Evolutionary conservation across 139 green algal species (phyloP).

Genomic region (Tetradesmus obliquus): DNA sequence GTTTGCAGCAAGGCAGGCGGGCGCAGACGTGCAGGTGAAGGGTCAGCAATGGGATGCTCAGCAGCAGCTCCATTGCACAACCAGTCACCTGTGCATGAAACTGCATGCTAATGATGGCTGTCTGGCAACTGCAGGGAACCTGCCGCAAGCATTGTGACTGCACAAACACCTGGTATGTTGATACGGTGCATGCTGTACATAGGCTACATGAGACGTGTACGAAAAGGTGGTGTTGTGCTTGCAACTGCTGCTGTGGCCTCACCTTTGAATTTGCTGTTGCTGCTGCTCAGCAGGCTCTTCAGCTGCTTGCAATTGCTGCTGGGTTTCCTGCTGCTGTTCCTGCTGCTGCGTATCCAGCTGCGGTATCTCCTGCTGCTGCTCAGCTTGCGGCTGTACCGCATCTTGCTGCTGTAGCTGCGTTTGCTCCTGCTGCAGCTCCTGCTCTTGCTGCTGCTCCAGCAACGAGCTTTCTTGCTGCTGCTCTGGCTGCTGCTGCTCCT

Average conservation of each 20-base stretch:
- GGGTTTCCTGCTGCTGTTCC: constrained; percentile 22
- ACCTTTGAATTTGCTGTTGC: constrained; percentile 2
- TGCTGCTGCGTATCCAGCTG: background rate
- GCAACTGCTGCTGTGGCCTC: background rate
- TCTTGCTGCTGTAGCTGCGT: background rate
- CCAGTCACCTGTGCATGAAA: background rate
- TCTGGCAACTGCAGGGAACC: background rate
- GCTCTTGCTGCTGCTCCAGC: constrained; percentile 13
- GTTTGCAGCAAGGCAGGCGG: background rate
- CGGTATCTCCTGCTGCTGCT: background rate
- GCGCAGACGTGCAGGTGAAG: background rate
- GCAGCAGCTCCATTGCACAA: background rate
- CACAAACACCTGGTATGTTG: background rate
- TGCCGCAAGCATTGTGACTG: background rate
- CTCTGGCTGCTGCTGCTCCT: background rate
- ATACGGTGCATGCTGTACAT: too few relatives aligned
- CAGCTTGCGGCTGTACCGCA: background rate
- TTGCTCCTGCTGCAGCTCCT: background rate
- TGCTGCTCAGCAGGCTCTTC: background rate
- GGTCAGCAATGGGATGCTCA: background rate
- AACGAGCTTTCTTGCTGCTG: background rate
- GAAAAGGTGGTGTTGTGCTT: too few relatives aligned
- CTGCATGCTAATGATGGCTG: background rate
- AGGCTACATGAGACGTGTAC: too few relatives aligned
- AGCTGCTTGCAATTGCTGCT: constrained; percentile 2